phyloP scores from a whole-genome alignment of 2,329 filamentous ascomycete species.

The Penicillium crustosum region DNA sequence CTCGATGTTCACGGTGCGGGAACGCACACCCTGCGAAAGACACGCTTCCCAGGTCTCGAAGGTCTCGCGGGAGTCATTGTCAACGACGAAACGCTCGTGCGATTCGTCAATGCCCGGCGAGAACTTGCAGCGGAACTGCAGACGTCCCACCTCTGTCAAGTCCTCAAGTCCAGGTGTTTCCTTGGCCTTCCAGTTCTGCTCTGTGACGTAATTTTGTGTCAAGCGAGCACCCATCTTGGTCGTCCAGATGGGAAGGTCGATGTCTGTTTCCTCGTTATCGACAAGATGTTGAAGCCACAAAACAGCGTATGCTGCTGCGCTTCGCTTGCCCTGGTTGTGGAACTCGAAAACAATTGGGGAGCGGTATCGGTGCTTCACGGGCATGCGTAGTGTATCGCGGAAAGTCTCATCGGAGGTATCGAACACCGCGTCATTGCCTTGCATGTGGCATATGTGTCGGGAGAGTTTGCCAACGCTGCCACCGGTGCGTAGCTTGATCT shows the following conservation, averaged over 20 bases:
- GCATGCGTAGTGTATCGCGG: conserved; percentile 66
- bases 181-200: conserved; percentile 65
- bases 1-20: conserved; percentile 68
- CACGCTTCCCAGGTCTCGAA: conserved; percentile 95
- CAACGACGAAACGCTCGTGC: conserved; percentile 77
- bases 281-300: conserved; percentile 84
- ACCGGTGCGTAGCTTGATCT: conserved; percentile 77
- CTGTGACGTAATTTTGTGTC: conserved; percentile 88
- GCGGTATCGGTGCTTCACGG: conserved; percentile 86
- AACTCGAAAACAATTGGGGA: conserved; percentile 90
- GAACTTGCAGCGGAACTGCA: conserved; percentile 79
- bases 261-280: conserved; percentile 73
- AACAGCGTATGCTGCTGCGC: conserved; percentile 71
- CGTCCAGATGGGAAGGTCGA: conserved; percentile 89
- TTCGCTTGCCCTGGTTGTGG: conserved; percentile 66
- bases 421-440: conserved; percentile 62
- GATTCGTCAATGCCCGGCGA: conserved; percentile 87
- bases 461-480: conserved; percentile 73
- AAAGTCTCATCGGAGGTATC: conserved; percentile 54
- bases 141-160: conserved; percentile 74
- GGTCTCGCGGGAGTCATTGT: conserved; percentile 88
- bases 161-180: conserved; percentile 70
- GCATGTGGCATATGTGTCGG: conserved; percentile 60
- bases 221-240: conserved; percentile 73
- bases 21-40: conserved; percentile 78